Evolutionary conservation across 495 filamentous ascomycete species (phyloP).

Genomic region (Letharia columbiana): DNA sequence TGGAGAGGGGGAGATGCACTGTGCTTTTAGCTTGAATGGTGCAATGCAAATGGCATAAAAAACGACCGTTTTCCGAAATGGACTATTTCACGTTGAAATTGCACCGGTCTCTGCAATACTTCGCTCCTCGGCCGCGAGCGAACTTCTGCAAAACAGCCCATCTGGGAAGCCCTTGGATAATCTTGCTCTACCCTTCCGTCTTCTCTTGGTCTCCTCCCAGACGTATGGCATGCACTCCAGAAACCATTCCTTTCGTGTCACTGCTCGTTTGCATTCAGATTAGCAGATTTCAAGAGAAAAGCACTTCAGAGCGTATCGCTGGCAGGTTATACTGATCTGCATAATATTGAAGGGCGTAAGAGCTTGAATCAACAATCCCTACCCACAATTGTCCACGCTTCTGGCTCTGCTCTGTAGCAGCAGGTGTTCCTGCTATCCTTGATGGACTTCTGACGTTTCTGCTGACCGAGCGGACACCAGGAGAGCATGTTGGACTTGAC

Average conservation of each 20-base stretch:
- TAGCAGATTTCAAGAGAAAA: not conserved
- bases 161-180: not conserved
- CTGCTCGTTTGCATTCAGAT: not conserved
- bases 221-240: not conserved
- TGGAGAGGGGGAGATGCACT: not conserved
- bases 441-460: not conserved
- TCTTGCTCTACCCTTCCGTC: not conserved
- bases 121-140: not conserved
- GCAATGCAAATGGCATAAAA: not conserved
- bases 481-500: not conserved
- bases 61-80: not conserved
- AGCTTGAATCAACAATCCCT: not conserved
- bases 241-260: not conserved
- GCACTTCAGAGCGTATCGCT: not conserved
- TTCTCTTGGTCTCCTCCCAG: not conserved
- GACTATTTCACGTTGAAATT: not conserved
- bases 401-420: not conserved
- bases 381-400: not conserved
- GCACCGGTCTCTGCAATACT: not conserved
- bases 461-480: not conserved
- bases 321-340: not conserved
- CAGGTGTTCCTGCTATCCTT: not conserved
- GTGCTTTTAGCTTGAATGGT: slow-evolving; percentile 6
- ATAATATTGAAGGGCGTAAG: not conserved
- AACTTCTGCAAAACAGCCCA: not conserved